Evolutionary conservation across 768 basidiomycete species (phyloP), one percentile per base, ranked within the genome.

Genomic region (Boletus rex-veris): DNA sequence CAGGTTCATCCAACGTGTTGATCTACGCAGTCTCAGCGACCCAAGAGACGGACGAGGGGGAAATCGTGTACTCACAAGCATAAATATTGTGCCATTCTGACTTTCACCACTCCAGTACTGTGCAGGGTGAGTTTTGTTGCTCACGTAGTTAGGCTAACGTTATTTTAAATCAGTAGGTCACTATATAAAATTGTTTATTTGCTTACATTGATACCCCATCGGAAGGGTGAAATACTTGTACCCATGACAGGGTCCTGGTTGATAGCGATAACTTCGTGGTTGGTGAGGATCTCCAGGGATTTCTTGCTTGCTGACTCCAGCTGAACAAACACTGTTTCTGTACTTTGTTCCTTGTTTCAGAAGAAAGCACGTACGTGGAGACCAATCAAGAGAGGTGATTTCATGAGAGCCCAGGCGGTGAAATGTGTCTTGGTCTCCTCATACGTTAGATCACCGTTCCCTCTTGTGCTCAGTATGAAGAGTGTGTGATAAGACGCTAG

Each of bases 361-460:
- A 15, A 36, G n/a, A 54, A 54, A 14, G 55, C 36, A 64, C 78
- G 14, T 53, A 83, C 82, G 47, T 81, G 70, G 6, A 84, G 81
- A 48, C 84, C 79, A 52, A 86, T 81, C 47, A 86, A 71, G 14
- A 87, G 74, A 3, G 85, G 85, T 0, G 82, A 82, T 62, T 86
- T 87, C 80, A 86, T 78, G 30, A 88, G 67, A 35, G 83, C 83
- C 85, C 86, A 87, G 0, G 82, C 84, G 0, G 85, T 86, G 64
- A 86, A 88, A 63, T 88, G 85, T 3, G 83, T 76, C 65, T 86
- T 86, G 24, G 77, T 69, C 68, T 88, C 85, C 14, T 87, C 83
- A 61, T 74, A 78, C 0, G 80, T 79, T 42, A 86, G 71, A 31
- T 78, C 71, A 14, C 83, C 84, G 53, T 87, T 86, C 19, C 86